These are phyloP conservation scores for Phytophthora fragariaefolia DNA, from an alignment of 352 stramenopile genomes.

Conservation along the genomic window DNA sequence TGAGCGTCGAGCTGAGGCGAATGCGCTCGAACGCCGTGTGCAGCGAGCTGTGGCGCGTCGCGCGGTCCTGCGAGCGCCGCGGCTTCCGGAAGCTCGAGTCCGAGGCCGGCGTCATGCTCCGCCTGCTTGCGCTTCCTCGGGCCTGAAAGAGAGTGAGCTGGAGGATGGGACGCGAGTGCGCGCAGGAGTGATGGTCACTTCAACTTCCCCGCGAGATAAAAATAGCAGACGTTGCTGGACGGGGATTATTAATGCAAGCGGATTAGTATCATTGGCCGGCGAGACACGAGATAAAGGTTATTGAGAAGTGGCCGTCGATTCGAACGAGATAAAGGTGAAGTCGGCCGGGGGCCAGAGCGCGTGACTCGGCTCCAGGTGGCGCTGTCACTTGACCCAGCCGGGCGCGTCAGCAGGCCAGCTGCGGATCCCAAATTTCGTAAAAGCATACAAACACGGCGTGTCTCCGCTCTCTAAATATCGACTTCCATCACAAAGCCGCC, in stretches of 20 bases:
- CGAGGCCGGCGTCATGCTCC: neutral
- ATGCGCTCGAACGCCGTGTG: constrained; percentile 18
- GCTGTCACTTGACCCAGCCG: too few species aligned
- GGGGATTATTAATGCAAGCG: too few species aligned
- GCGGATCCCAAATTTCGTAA: constrained; percentile 22
- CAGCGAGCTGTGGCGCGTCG: constrained; percentile 26
- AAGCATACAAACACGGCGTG: constrained; percentile 19
- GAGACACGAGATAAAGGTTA: too few species aligned
- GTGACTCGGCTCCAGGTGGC: too few species aligned
- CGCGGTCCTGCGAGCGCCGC: neutral
- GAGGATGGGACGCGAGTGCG: neutral
- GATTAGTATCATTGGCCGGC: too few species aligned
- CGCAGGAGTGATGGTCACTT: constrained; percentile 34
- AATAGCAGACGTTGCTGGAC: too few species aligned
- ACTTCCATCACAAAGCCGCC: neutral
- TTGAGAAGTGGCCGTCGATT: too few species aligned
- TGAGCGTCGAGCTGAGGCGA: constrained; percentile 21
- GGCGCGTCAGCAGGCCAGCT: neutral
- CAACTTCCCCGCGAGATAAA: constrained; percentile 14
- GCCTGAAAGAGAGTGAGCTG: constrained; percentile 14
- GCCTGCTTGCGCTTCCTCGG: neutral
- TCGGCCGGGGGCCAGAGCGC: too few species aligned
- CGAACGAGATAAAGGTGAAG: too few species aligned
- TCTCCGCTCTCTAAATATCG: constrained; percentile 2
- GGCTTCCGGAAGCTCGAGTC: constrained; percentile 14